Evolutionary conservation across 78 protist species (phyloP), one percentile per base, ranked within the genome.

Genomic region (Blattamonas nauphoetae): DNA sequence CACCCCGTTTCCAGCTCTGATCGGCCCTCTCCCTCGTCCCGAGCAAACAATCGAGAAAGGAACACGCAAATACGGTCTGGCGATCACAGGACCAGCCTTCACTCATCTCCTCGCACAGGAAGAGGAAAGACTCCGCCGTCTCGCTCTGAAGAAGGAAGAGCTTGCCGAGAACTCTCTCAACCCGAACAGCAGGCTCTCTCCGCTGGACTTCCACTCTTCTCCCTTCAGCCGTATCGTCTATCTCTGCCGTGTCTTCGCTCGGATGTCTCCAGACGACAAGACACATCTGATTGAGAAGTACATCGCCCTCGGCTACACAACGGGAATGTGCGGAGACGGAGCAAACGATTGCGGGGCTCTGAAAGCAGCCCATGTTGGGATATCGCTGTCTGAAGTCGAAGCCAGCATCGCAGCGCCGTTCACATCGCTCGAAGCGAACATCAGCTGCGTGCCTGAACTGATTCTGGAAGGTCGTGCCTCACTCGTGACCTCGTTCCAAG

Each of bases 381-480:
- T 92, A 21, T 87, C 88, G n/a, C 85, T 94, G 1, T 88, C 91
- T 6, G 90, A 91, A 34, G 93, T 93, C 1, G 96, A 94, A 82
- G 94, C 94, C 0, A 91, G 94, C 2, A 89, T 91, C 0, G 97
- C 95, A 2, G 95, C 97, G 0, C 94, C 97, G 34, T 93, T 94
- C 81, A 93, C 95, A 45, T 87, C 90, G 42, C 0, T n/a, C 36
- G 3, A 0, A 5, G 88, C 90, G 21, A 85, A 2, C 82, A 88
- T 91, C 64, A 44, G 32, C 21, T 87, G 90, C 78, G 55, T 93
- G 34, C 77, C 44, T 34, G 42, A 0, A 46, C 90, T 94, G 29
- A 42, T 94, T 41, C 85, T 87, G 88, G 94, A 95, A 43, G 95
- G 95, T 1, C 89, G 95, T 0, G 81, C 88, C 11, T 79, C 95